Conservation (phyloP, 345 rosid genomes). For the Lumnitzera racemosa region DNA sequence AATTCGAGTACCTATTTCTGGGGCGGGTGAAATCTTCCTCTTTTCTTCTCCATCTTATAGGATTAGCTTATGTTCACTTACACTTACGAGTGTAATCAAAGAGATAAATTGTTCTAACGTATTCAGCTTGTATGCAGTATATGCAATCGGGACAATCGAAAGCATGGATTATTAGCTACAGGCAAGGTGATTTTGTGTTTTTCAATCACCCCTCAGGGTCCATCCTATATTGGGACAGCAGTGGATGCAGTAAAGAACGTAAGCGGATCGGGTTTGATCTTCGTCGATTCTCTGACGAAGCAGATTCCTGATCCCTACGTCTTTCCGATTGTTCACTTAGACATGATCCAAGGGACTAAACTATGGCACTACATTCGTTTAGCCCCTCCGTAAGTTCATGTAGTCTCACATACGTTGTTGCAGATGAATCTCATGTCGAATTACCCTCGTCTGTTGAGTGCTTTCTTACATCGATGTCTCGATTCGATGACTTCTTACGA, state of each 20-base stretch:
- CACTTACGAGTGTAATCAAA: background rate
- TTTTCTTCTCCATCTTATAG: background rate
- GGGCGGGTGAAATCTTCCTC: slow-evolving; percentile 28
- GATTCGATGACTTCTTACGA: too few relatives aligned
- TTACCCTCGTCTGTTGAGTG: too few relatives aligned
- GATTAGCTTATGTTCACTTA: too few relatives aligned
- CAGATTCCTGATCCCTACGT: slow-evolving; percentile 38
- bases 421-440: background rate
- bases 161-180: slow-evolving; percentile 19
- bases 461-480: too few relatives aligned
- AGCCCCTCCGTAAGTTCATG: slow-evolving; percentile 22
- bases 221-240: slow-evolving; percentile 29
- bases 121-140: slow-evolving; percentile 19
- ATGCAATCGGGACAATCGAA: slow-evolving; percentile 35
- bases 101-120: background rate
- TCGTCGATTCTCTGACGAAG: slow-evolving; percentile 40
- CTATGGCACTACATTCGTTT: slow-evolving; percentile 35
- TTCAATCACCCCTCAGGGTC: slow-evolving; percentile 28
- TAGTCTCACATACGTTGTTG: background rate
- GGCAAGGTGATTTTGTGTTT: slow-evolving; percentile 49
- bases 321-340: slow-evolving; percentile 49
- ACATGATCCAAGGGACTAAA: slow-evolving; percentile 42
- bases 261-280: slow-evolving; percentile 43
- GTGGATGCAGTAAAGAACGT: slow-evolving; percentile 44
- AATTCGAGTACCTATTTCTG: slow-evolving; percentile 32